Evolutionary conservation across 73 alveolate genomes (phyloP), one percentile per base, ranked within the genome.

Genomic region (Durusdinium trenchii): DNA sequence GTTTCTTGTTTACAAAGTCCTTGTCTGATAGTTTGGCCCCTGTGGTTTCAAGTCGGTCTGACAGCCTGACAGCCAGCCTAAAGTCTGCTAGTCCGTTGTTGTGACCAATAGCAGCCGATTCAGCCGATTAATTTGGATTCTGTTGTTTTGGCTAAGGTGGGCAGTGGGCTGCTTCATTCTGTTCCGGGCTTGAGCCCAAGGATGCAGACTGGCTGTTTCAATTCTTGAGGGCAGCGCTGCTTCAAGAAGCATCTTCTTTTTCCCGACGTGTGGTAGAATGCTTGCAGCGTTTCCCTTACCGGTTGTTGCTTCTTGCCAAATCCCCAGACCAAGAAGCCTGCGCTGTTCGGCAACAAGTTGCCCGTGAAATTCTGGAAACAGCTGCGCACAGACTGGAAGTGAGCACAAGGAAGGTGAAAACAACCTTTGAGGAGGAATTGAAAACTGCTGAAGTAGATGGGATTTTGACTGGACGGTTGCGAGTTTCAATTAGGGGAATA

Each of bases 401-500:
- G 42, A 78, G 43, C 40, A 40, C 89, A 9, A 43, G 89, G 62
- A 78, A 78, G 28, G 89, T 45, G 62, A 78, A 78, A 40, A 28
- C 43, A 42, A 10, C 43, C 64, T 78, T 78, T 47, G 4, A 18
- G 36, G 64, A 18, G 18, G 89, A 78, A 40, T 42, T 78, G 89
- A 3, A 3, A 3, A n/a, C 6, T 2, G 89, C 89, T 6, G 20
- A 32, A 16, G 43, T 4, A 9, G 40, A 38, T 18, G 89, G 89
- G 2, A 3, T 42, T n/a, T 47, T 78, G 43, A 62, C 43, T 14
- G 89, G 89, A 26, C 60, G 46, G 3, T 26, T 78, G 23, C 89
- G 89, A 35, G 89, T 78, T 78, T 78, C 62, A 16, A 78, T 78
- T 18, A 43, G 89, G 20, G 89, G 89, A 7, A 62, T 78, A 23